Conservation (phyloP, 164 flowering plant species). For the Sextonia rubra region DNA sequence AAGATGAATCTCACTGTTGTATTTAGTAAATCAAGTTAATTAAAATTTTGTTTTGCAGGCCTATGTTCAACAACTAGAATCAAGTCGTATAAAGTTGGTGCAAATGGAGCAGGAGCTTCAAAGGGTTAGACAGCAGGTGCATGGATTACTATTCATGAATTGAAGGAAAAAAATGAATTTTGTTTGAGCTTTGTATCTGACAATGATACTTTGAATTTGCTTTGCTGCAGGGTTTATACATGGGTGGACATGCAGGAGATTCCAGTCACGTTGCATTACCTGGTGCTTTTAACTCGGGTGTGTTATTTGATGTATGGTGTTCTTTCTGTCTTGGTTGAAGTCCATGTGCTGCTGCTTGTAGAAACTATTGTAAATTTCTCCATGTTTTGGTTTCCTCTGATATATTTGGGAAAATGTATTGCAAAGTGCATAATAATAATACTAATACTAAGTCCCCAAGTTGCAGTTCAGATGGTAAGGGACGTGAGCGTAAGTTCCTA, state of each 20-base stretch:
- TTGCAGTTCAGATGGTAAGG: too few relatives aligned
- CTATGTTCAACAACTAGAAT: constrained; percentile 88
- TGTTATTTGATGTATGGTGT: constrained; percentile 6
- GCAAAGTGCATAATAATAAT: too few relatives aligned
- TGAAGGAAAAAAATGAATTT: background rate
- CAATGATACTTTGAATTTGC: background rate
- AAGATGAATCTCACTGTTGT: background rate
- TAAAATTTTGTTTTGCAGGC: constrained; percentile 40
- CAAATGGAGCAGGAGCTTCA: constrained; percentile 91
- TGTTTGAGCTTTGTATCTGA: background rate
- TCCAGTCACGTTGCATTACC: constrained; percentile 42
- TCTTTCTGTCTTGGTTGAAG: background rate
- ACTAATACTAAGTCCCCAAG: too few relatives aligned
- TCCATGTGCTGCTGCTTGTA: too few relatives aligned
- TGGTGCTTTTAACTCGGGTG: constrained; percentile 65
- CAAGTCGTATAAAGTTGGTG: constrained; percentile 70
- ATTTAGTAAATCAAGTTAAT: background rate
- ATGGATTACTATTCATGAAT: background rate
- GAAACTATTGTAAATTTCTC: too few relatives aligned
- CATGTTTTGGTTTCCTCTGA: too few relatives aligned
- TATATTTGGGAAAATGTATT: too few relatives aligned
- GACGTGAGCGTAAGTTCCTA: too few relatives aligned
- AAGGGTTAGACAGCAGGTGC: constrained; percentile 77
- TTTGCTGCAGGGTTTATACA: constrained; percentile 50
- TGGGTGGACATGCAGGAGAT: constrained; percentile 48